Percentiles rank a stretch among this genome's conserved stretches.
These are phyloP conservation scores for Russula griseocarnosa DNA, from an alignment of 768 basidiomycete species.

Conservation along the genomic window DNA sequence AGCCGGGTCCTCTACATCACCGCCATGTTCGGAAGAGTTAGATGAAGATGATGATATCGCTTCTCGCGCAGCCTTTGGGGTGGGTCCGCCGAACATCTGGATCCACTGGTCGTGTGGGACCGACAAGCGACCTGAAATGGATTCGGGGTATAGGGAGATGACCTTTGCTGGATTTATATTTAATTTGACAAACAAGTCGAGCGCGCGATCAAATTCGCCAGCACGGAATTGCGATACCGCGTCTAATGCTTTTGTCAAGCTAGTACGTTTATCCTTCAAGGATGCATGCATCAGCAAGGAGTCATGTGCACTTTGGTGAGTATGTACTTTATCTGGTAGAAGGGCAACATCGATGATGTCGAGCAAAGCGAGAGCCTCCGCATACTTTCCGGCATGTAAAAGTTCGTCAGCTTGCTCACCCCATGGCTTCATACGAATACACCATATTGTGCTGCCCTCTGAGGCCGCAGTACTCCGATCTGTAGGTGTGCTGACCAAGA, in stretches of 20 bases:
- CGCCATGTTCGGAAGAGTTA: conserved; percentile 16
- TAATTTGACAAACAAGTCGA: conserved; percentile 82
- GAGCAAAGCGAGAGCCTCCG: conserved; percentile 75
- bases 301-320: background rate
- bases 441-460: conserved; percentile 81
- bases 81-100: conserved; percentile 75
- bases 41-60: conserved; percentile 25
- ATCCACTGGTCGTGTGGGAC: conserved; percentile 73
- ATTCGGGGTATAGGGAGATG: conserved; percentile 80
- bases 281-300: conserved; percentile 6
- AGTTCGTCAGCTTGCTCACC: conserved; percentile 82
- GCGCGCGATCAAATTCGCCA: conserved; percentile 68
- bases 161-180: conserved; percentile 94
- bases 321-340: conserved; percentile 59
- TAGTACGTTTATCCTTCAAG: conserved; percentile 50
- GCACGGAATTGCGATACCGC: conserved; percentile 74
- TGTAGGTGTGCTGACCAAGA: conserved; percentile 65
- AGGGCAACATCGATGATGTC: conserved; percentile 58
- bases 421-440: conserved; percentile 67
- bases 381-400: conserved; percentile 60
- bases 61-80: conserved; percentile 31
- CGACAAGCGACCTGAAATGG: conserved; percentile 72
- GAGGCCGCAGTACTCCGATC: conserved; percentile 60
- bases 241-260: conserved; percentile 63
- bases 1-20: conserved; percentile 13